Conservation (phyloP, 2,329 filamentous ascomycete genomes). For the Coleophoma crateriformis region DNA sequence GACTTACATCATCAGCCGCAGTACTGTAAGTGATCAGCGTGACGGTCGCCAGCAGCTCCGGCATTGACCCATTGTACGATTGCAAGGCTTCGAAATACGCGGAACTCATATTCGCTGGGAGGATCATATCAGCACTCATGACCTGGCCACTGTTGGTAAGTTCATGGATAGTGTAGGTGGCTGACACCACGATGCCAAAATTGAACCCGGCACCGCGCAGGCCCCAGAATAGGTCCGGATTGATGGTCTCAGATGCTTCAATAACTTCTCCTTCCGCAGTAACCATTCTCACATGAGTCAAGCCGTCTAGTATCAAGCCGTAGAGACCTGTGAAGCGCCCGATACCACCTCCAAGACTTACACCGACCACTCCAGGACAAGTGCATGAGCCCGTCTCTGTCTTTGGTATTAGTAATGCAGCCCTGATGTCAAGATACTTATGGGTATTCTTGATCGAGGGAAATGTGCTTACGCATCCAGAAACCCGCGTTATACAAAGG, state of each 20-base stretch:
- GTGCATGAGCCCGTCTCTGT: not conserved
- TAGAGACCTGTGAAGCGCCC: constrained; percentile 1
- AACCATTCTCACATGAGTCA: constrained; percentile 14
- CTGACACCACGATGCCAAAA: constrained; percentile 1
- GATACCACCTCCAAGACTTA: constrained; percentile 3
- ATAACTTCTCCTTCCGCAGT: constrained; percentile 18
- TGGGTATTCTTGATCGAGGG: not conserved
- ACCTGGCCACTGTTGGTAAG: not conserved
- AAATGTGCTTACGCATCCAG: not conserved
- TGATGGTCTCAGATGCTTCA: constrained; percentile 8
- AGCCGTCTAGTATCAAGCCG: constrained; percentile 2
- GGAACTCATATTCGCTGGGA: not conserved
- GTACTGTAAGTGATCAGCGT: not conserved
- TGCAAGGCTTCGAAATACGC: not conserved
- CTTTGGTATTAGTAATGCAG: not conserved
- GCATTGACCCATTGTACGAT: no score
- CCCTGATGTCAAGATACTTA: not conserved
- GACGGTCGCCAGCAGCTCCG: not conserved
- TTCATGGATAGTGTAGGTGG: constrained; percentile 1
- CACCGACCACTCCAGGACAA: constrained; percentile 3
- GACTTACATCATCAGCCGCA: not conserved
- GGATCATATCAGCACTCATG: not conserved
- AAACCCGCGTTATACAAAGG: not conserved
- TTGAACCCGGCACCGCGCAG: constrained; percentile 22
- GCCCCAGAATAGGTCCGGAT: constrained; percentile 25